Percentiles rank a stretch among this genome's conserved stretches.
Evolutionary conservation across 2,329 filamentous ascomycete genomes (phyloP).

Genomic region (Septoria linicola): DNA sequence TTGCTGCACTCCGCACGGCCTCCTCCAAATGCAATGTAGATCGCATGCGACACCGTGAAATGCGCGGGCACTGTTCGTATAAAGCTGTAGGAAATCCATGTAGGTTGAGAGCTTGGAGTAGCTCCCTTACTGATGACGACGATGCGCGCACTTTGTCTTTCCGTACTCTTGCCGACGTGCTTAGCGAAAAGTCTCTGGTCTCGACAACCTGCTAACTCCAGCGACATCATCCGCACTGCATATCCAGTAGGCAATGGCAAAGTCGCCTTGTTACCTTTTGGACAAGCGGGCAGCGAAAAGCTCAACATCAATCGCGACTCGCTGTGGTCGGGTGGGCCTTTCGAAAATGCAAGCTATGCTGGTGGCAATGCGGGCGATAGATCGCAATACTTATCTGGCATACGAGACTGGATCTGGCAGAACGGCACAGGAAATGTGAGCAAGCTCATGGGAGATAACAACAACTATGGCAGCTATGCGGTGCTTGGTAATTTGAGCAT

Average conservation of each 20-base stretch:
- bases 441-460: conserved; percentile 42
- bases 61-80: too few relatives aligned
- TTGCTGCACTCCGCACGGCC: too few relatives aligned
- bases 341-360: conserved; percentile 46
- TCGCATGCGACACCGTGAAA: too few relatives aligned
- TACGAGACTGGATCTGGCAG: conserved; percentile 50
- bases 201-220: conserved; percentile 14
- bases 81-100: too few relatives aligned
- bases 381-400: conserved; percentile 42
- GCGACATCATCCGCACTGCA: conserved; percentile 16
- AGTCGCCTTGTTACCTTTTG: conserved; percentile 47
- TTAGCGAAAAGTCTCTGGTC: conserved; percentile 17
- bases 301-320: conserved; percentile 51
- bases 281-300: conserved; percentile 45
- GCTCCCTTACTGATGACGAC: too few relatives aligned
- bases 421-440: conserved; percentile 51
- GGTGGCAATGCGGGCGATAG: conserved; percentile 46
- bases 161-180: background rate
- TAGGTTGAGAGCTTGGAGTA: too few relatives aligned
- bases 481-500: conserved; percentile 51
- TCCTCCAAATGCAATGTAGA: too few relatives aligned
- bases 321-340: conserved; percentile 54
- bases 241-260: conserved; percentile 51
- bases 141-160: too few relatives aligned
- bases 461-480: conserved; percentile 49